These are phyloP conservation scores for Pharnaceum exiguum DNA, from an alignment of 148 eudicot species.

Conservation along the genomic window DNA sequence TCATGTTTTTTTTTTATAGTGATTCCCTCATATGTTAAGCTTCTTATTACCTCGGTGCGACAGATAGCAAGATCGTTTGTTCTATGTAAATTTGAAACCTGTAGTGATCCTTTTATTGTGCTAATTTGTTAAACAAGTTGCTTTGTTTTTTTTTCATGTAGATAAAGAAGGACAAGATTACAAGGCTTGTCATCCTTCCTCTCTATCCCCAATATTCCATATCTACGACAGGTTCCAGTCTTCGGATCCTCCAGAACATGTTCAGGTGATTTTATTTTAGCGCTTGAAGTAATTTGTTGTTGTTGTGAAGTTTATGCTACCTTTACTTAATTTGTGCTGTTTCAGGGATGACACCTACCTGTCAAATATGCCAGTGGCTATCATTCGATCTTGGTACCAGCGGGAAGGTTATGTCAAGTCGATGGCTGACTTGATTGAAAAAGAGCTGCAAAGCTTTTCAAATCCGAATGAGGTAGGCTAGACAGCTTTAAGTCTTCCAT, in stretches of 20 bases:
- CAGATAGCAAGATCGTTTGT: too few relatives aligned
- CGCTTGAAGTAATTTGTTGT: background rate
- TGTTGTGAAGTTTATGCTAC: background rate
- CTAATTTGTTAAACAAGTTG: slow-evolving; percentile 16
- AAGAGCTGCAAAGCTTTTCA: slow-evolving; percentile 63
- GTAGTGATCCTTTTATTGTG: too few relatives aligned
- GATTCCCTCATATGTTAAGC: too few relatives aligned
- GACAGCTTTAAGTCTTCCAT: slow-evolving; percentile 7
- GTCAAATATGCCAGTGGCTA: slow-evolving; percentile 72
- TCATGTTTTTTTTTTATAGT: too few relatives aligned
- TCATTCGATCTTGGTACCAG: slow-evolving; percentile 95
- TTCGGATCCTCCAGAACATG: slow-evolving; percentile 70
- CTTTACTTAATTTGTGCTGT: slow-evolving; percentile 5
- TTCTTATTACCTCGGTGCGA: too few relatives aligned
- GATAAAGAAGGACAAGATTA: slow-evolving; percentile 81
- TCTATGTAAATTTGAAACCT: too few relatives aligned
- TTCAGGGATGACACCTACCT: slow-evolving; percentile 69
- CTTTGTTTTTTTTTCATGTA: slow-evolving; percentile 23
- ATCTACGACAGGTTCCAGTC: slow-evolving; percentile 93
- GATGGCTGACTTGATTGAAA: slow-evolving; percentile 95
- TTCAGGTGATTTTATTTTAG: slow-evolving; percentile 44
- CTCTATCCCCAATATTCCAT: slow-evolving; percentile 92
- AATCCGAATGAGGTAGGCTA: slow-evolving; percentile 66
- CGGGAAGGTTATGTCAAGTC: slow-evolving; percentile 88
- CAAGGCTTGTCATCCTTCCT: slow-evolving; percentile 81